Percentiles rank a stretch among this genome's conserved stretches.
phyloP scores from a whole-genome alignment of 1,284 basidiomycete species.

The Cutaneotrichosporon spelunceum region DNA sequence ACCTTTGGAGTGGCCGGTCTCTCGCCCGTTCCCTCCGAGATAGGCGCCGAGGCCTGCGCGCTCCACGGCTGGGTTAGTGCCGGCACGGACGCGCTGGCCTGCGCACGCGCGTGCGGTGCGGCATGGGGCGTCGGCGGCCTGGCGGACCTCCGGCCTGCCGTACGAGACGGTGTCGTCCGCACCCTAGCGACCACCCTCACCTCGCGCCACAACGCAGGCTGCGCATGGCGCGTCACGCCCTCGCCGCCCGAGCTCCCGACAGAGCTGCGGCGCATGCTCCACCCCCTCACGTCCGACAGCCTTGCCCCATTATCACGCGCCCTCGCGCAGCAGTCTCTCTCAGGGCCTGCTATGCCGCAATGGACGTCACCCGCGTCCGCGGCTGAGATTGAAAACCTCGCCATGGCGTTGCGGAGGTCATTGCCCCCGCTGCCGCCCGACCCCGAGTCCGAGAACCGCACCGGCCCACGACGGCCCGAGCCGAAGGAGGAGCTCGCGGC shows the following conservation, averaged over 20 bases:
- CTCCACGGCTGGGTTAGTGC: constrained; percentile 35
- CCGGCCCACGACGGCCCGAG: not conserved
- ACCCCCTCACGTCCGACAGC: constrained; percentile 30
- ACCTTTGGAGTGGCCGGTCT: constrained; percentile 31
- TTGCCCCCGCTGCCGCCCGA: not conserved
- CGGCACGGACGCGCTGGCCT: constrained; percentile 25
- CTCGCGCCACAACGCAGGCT: constrained; percentile 27
- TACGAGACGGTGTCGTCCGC: constrained; percentile 30
- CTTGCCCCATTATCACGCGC: constrained; percentile 28
- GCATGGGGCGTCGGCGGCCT: constrained; percentile 22
- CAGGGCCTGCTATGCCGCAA: constrained; percentile 1
- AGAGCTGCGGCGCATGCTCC: constrained; percentile 26
- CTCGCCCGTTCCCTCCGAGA: constrained; percentile 19
- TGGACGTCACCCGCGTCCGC: constrained; percentile 9
- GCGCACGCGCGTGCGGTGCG: constrained; percentile 16
- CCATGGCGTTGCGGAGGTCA: constrained; percentile 2
- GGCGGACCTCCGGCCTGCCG: not conserved
- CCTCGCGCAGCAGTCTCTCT: constrained; percentile 23
- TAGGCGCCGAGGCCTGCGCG: constrained; percentile 27
- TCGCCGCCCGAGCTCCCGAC: constrained; percentile 17
- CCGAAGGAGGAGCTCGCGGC: constrained; percentile 16
- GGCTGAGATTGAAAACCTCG: constrained; percentile 12
- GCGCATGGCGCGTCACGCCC: constrained; percentile 30
- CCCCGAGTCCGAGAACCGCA: not conserved
- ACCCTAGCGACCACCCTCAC: constrained; percentile 24